These are phyloP conservation scores for Alternaria postmessia DNA, from an alignment of 2,329 filamentous ascomycete species.

Conservation along the genomic window DNA sequence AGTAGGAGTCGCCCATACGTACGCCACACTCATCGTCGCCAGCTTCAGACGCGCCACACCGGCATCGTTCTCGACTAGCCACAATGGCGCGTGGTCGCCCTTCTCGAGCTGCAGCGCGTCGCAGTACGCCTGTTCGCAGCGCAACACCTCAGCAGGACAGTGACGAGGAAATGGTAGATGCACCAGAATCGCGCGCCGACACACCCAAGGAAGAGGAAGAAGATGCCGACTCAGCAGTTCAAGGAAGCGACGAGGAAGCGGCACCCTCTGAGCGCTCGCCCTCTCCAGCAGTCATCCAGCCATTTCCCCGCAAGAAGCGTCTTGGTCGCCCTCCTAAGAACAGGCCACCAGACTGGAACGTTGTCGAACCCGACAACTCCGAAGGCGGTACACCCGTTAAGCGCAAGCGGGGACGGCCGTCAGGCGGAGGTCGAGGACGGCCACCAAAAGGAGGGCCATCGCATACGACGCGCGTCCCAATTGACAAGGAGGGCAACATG, in stretches of 20 bases:
- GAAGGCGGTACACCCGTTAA: constrained; percentile 60
- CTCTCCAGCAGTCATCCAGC: constrained; percentile 60
- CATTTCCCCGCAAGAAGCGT: constrained; percentile 73
- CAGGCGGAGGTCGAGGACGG: constrained; percentile 72
- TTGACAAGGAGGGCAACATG: constrained; percentile 93
- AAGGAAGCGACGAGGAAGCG: constrained; percentile 49
- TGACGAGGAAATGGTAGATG: constrained; percentile 49
- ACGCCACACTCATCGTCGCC: neutral
- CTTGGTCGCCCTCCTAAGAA: constrained; percentile 89
- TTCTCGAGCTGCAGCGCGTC: constrained; percentile 50
- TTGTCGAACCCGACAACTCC: constrained; percentile 60
- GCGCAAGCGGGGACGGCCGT: constrained; percentile 59
- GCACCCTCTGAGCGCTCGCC: constrained; percentile 56
- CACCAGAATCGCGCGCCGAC: constrained; percentile 44
- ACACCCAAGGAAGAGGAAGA: constrained; percentile 59
- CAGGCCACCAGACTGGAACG: constrained; percentile 76
- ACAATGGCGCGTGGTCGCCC: constrained; percentile 49
- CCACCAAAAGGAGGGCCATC: constrained; percentile 73
- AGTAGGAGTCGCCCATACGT: neutral
- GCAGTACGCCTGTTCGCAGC: constrained; percentile 48
- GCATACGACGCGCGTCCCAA: constrained; percentile 81
- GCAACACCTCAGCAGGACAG: constrained; percentile 48
- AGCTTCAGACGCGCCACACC: neutral
- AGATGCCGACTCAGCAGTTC: constrained; percentile 59
- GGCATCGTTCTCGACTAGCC: neutral